Conservation (phyloP, 306 rosid genomes). For the Clitoria ternatea region DNA sequence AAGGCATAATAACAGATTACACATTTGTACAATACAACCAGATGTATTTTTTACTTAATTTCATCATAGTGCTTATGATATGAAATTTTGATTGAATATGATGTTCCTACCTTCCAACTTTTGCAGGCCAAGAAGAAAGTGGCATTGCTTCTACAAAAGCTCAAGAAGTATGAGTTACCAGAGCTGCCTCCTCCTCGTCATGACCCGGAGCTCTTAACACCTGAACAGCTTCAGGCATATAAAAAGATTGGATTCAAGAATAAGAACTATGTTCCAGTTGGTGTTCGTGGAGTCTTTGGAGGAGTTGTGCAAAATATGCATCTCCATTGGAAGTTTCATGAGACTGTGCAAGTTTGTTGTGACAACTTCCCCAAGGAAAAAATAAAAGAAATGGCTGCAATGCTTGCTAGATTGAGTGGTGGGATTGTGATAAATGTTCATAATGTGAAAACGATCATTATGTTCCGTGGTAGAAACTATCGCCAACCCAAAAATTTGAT, state of each 20-base stretch:
- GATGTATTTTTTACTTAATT: neutral
- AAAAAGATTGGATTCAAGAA: conserved; percentile 90
- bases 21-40: neutral
- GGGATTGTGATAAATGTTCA: conserved; percentile 86
- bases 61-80: neutral
- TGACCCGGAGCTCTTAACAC: conserved; percentile 86
- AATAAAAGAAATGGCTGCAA: conserved; percentile 94
- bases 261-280: conserved; percentile 93
- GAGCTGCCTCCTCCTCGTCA: conserved; percentile 86
- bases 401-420: conserved; percentile 96
- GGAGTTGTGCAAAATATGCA: conserved; percentile 99
- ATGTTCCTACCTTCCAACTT: conserved; percentile 3
- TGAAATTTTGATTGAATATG: conserved; percentile 21
- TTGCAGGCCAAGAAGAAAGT: conserved; percentile 96
- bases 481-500: conserved; percentile 95
- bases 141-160: conserved; percentile 85
- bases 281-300: conserved; percentile 99
- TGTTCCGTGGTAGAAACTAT: conserved; percentile 97
- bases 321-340: conserved; percentile 97
- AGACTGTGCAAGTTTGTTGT: conserved; percentile 97
- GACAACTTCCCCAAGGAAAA: conserved; percentile 97
- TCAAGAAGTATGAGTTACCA: conserved; percentile 92
- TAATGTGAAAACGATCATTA: conserved; percentile 86
- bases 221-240: conserved; percentile 87
- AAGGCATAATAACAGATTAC: neutral